Evolutionary conservation across 768 basidiomycete species (phyloP).

Genomic region (Macrolepiota fuliginosa): DNA sequence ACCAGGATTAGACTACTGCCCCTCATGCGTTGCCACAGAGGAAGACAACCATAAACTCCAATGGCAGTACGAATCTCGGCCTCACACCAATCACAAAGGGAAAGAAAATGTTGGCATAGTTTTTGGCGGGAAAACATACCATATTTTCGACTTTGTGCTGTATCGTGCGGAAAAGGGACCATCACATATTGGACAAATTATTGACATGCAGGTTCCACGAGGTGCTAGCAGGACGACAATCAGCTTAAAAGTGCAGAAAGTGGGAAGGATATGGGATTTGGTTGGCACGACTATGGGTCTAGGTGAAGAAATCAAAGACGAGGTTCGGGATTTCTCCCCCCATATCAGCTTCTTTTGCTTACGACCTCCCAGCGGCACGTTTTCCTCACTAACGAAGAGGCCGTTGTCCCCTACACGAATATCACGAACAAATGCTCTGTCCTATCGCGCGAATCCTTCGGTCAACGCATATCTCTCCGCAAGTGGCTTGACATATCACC

Average conservation of each 20-base stretch:
- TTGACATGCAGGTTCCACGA: constrained; percentile 4
- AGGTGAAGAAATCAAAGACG: constrained; percentile 43
- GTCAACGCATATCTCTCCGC: constrained; percentile 25
- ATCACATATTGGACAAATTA: constrained; percentile 9
- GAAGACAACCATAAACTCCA: constrained; percentile 19
- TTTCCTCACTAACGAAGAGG: constrained; percentile 51
- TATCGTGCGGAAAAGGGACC: constrained; percentile 44
- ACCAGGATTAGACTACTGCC: constrained; percentile 52
- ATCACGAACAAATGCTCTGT: constrained; percentile 52
- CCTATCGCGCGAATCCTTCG: constrained; percentile 32
- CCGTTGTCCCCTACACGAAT: constrained; percentile 27
- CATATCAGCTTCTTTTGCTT: background rate
- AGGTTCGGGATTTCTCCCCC: constrained; percentile 36
- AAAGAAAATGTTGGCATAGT: constrained; percentile 31
- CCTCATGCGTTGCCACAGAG: constrained; percentile 37
- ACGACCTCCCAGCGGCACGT: constrained; percentile 49
- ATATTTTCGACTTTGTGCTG: constrained; percentile 59
- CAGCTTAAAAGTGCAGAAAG: constrained; percentile 25
- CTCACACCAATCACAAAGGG: constrained; percentile 25
- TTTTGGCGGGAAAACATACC: constrained; percentile 49
- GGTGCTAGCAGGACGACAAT: constrained; percentile 47
- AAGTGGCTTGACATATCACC: constrained; percentile 53
- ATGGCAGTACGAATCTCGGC: constrained; percentile 15
- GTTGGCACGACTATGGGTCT: constrained; percentile 51
- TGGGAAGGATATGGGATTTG: constrained; percentile 11